Evolutionary conservation across 2,329 filamentous ascomycete species (phyloP).

Genomic region (Claviceps africana): DNA sequence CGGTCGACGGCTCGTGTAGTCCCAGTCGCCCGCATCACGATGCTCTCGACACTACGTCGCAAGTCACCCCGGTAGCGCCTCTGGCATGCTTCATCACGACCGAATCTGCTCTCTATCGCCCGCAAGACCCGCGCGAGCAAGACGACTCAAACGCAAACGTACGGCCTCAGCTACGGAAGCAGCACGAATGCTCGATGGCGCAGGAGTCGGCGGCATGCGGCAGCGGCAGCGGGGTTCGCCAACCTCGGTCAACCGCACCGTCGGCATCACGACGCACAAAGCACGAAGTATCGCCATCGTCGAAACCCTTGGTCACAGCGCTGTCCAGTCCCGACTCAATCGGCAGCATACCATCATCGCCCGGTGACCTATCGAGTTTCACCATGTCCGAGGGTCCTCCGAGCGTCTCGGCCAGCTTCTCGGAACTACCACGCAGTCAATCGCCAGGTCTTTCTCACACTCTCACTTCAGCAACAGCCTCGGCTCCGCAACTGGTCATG

Average conservation of each 20-base stretch:
- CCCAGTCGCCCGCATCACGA: neutral
- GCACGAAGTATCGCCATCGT: constrained; percentile 12
- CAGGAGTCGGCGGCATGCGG: neutral
- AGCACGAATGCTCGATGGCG: constrained; percentile 5
- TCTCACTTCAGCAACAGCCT: neutral
- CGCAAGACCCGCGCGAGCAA: constrained; percentile 8
- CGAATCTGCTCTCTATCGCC: constrained; percentile 18
- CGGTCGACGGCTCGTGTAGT: neutral
- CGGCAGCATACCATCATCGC: constrained; percentile 37
- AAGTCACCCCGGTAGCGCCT: constrained; percentile 10
- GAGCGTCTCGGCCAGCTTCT: constrained; percentile 12
- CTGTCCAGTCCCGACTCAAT: constrained; percentile 17
- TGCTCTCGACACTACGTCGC: neutral
- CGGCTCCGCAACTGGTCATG: constrained; percentile 81
- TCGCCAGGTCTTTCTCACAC: constrained; percentile 10
- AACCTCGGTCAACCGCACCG: constrained; percentile 1
- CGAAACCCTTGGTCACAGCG: constrained; percentile 15
- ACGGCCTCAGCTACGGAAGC: constrained; percentile 12
- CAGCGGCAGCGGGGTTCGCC: neutral
- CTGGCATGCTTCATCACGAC: constrained; percentile 23
- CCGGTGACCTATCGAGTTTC: constrained; percentile 34
- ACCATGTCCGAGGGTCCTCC: constrained; percentile 22
- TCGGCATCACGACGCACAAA: constrained; percentile 5
- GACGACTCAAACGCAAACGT: neutral
- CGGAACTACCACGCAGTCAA: constrained; percentile 10